Conservation (phyloP, 805 yeast genomes). For the Saccharomyces kudriavzevii region DNA sequence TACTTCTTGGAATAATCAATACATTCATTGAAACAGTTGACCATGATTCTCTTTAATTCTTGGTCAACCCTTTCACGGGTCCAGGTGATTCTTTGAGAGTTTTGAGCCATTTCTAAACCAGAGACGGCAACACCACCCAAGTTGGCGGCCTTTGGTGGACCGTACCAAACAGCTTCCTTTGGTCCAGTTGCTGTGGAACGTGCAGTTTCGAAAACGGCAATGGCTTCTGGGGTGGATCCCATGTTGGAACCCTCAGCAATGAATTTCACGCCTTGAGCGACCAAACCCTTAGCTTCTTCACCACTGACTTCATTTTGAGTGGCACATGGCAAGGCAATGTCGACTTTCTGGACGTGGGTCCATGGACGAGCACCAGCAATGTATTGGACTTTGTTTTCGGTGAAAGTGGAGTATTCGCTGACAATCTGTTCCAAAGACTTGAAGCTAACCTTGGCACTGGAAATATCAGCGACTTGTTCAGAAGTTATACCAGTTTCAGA, state of each 20-base stretch:
- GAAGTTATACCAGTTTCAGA: slow-evolving; percentile 70
- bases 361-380: slow-evolving; percentile 91
- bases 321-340: slow-evolving; percentile 92
- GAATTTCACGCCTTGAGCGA: slow-evolving; percentile 80
- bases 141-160: slow-evolving; percentile 98
- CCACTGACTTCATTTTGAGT: slow-evolving; percentile 95
- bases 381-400: slow-evolving; percentile 57
- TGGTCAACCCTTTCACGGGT: slow-evolving; percentile 82
- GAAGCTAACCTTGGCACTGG: slow-evolving; percentile 69
- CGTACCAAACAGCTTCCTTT: slow-evolving; percentile 74
- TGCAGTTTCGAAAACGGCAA: slow-evolving; percentile 80
- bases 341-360: slow-evolving; percentile 82
- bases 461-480: slow-evolving; percentile 65
- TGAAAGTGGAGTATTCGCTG: slow-evolving; percentile 47
- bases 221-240: slow-evolving; percentile 96
- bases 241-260: slow-evolving; percentile 97
- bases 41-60: slow-evolving; percentile 85
- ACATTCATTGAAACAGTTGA: slow-evolving; percentile 82
- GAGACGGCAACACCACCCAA: slow-evolving; percentile 98
- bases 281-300: slow-evolving; percentile 86
- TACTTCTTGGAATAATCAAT: slow-evolving; percentile 73
- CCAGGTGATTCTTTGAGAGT: slow-evolving; percentile 88
- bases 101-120: slow-evolving; percentile 97
- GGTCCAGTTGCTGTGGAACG: slow-evolving; percentile 38
- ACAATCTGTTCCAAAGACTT: slow-evolving; percentile 60